A percentile compares a stretch with the other conserved stretches of the same genome.
phyloP scores from a whole-genome alignment of 2,329 filamentous ascomycete species.

The Penicillium rolfsii region DNA sequence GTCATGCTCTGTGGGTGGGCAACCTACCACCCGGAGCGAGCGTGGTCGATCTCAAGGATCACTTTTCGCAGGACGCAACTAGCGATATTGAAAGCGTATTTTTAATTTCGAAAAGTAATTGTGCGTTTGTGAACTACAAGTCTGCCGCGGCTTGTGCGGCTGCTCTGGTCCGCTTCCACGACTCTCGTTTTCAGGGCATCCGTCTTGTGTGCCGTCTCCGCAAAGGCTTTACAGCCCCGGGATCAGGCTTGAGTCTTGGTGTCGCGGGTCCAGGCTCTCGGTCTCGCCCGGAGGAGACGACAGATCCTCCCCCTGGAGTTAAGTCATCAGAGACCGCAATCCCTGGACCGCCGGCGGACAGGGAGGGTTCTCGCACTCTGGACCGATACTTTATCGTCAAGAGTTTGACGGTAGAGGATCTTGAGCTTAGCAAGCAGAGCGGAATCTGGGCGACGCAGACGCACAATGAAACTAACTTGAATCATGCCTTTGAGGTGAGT shows the following conservation, averaged over 20 bases:
- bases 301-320: constrained; percentile 11
- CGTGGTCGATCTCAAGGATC: constrained; percentile 82
- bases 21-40: constrained; percentile 85
- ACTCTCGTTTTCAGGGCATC: constrained; percentile 85
- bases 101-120: constrained; percentile 95
- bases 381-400: constrained; percentile 93
- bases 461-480: constrained; percentile 85
- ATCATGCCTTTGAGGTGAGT: constrained; percentile 77
- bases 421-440: constrained; percentile 84
- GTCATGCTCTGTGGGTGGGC: constrained; percentile 93
- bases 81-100: constrained; percentile 85
- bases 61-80: constrained; percentile 78
- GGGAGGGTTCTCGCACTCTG: constrained; percentile 47
- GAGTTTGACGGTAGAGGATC: constrained; percentile 85
- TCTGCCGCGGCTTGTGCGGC: constrained; percentile 73
- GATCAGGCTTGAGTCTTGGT: constrained; percentile 43
- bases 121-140: constrained; percentile 93
- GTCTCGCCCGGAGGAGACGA: constrained; percentile 34
- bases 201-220: constrained; percentile 83
- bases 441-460: constrained; percentile 93
- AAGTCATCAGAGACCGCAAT: constrained; percentile 17
- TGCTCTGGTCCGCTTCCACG: constrained; percentile 83
- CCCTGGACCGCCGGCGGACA: constrained; percentile 20
- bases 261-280: constrained; percentile 52
- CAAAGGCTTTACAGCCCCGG: constrained; percentile 53